phyloP scores from a whole-genome alignment of 305 asterid genomes.

The Fraxinus greggii region DNA sequence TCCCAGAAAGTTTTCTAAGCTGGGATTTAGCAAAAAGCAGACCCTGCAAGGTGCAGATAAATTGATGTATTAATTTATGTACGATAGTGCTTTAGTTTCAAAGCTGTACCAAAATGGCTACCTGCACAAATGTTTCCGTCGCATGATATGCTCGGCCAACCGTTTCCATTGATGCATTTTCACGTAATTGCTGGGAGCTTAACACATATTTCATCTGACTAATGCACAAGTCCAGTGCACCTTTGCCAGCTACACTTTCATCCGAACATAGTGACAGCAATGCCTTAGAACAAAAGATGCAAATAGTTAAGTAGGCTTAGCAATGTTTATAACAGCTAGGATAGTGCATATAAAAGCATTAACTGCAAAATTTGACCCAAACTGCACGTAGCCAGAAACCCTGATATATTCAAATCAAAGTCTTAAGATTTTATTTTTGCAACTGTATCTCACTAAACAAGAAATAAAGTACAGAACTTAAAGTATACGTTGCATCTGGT shows the following conservation, averaged over 20 bases:
- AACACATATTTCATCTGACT: constrained; percentile 83
- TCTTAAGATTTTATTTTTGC: constrained; percentile 1
- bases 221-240: constrained; percentile 87
- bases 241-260: constrained; percentile 81
- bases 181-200: constrained; percentile 81
- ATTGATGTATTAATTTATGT: constrained; percentile 15
- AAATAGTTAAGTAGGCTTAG: constrained; percentile 20
- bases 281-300: constrained; percentile 53
- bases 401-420: constrained; percentile 1
- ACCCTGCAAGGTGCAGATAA: constrained; percentile 53
- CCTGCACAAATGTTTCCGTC: constrained; percentile 97
- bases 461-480: constrained; percentile 10
- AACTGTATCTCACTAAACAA: constrained; percentile 12
- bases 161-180: constrained; percentile 87
- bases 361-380: constrained; percentile 13
- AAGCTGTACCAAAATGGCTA: constrained; percentile 32
- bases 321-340: not conserved
- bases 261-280: constrained; percentile 83
- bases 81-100: constrained; percentile 19
- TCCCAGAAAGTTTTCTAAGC: constrained; percentile 85
- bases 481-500: not conserved
- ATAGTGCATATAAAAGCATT: constrained; percentile 14
- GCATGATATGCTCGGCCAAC: constrained; percentile 97
- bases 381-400: constrained; percentile 20
- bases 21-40: constrained; percentile 79